Percentiles rank a stretch among this genome's conserved stretches.
phyloP scores from a whole-genome alignment of 140 eudicot species.

The Stevia rebaudiana region DNA sequence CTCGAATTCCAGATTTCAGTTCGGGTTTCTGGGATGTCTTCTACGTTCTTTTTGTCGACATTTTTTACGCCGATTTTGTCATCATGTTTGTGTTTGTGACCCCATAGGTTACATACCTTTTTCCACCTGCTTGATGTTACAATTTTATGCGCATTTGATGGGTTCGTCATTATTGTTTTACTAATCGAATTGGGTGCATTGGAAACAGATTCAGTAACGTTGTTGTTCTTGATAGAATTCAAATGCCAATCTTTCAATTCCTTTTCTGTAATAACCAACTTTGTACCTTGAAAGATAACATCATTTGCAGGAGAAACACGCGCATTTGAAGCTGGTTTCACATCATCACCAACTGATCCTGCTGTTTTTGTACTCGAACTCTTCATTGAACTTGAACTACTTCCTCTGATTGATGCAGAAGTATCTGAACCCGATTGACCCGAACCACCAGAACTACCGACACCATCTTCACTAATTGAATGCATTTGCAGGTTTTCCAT shows the following conservation, averaged over 20 bases:
- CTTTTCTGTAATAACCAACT: conserved; percentile 75
- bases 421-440: conserved; percentile 57
- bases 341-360: conserved; percentile 42
- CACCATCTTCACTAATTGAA: conserved; percentile 58
- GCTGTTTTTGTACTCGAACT: conserved; percentile 40
- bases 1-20: conserved; percentile 25
- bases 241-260: conserved; percentile 85
- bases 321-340: conserved; percentile 31
- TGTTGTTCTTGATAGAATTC: conserved; percentile 47
- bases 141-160: conserved; percentile 42
- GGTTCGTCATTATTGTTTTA: conserved; percentile 19
- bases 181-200: conserved; percentile 20
- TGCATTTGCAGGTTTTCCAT: conserved; percentile 54
- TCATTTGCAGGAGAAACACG: conserved; percentile 50
- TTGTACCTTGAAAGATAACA: conserved; percentile 42
- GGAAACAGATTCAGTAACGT: conserved; percentile 27
- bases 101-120: conserved; percentile 57
- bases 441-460: conserved; percentile 56
- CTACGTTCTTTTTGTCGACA: conserved; percentile 33
- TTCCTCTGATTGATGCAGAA: conserved; percentile 46
- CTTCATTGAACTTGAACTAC: conserved; percentile 70
- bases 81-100: conserved; percentile 36
- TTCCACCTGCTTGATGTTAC: conserved; percentile 52
- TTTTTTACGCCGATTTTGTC: no score
- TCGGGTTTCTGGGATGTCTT: conserved; percentile 17